phyloP scores from a whole-genome alignment of 2,329 filamentous ascomycete species.

The Talaromyces sp. region DNA sequence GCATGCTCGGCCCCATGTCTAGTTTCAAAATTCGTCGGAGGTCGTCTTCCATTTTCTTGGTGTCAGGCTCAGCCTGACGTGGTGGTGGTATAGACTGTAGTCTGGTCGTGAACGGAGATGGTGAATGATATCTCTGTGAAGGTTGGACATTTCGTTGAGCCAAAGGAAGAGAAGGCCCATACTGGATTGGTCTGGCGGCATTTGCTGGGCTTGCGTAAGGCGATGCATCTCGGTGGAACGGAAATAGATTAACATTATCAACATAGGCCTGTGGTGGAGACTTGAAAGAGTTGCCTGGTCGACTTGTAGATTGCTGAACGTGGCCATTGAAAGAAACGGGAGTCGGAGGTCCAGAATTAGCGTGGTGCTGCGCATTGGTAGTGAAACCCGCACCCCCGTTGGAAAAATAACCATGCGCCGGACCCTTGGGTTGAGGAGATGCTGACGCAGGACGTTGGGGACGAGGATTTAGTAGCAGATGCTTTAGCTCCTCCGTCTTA shows the following conservation, averaged over 20 bases:
- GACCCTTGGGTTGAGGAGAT: constrained; percentile 25
- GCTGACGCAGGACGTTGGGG: constrained; percentile 35
- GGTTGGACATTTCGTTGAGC: constrained; percentile 21
- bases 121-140: constrained; percentile 24
- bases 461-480: constrained; percentile 42
- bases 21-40: constrained; percentile 47
- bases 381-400: neutral
- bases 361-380: constrained; percentile 27
- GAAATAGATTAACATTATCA: constrained; percentile 29
- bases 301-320: constrained; percentile 16
- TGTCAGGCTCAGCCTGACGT: constrained; percentile 31
- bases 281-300: constrained; percentile 24
- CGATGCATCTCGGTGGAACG: constrained; percentile 32
- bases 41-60: constrained; percentile 48
- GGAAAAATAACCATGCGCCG: neutral
- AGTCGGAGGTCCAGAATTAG: constrained; percentile 34
- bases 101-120: constrained; percentile 24
- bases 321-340: constrained; percentile 18
- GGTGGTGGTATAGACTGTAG: constrained; percentile 24
- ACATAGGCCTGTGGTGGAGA: constrained; percentile 25
- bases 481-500: constrained; percentile 46
- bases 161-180: constrained; percentile 21
- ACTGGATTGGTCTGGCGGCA: neutral
- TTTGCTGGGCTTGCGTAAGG: constrained; percentile 13
- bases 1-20: constrained; percentile 31